These are phyloP conservation scores for Extremus antarcticus DNA, from an alignment of 495 filamentous ascomycete species.

Conservation along the genomic window DNA sequence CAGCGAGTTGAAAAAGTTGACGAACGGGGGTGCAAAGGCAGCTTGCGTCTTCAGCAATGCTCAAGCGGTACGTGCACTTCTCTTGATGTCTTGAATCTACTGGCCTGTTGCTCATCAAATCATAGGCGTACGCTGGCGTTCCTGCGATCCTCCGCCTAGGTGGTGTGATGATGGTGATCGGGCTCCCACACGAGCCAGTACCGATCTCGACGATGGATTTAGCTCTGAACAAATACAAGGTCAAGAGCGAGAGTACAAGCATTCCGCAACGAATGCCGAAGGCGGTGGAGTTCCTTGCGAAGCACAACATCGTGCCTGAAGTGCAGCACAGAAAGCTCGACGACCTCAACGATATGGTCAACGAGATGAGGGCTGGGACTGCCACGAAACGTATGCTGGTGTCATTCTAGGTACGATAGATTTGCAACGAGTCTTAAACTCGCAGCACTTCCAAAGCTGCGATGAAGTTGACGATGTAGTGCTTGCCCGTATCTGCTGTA, in stretches of 20 bases:
- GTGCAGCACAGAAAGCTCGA: conserved; percentile 30
- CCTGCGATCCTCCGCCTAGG: conserved; percentile 19
- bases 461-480: too few species aligned
- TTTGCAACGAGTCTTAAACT: too few species aligned
- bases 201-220: conserved; percentile 25
- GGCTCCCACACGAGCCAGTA: conserved; percentile 29
- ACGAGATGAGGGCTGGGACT: conserved; percentile 24
- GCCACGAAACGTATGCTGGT: conserved; percentile 25
- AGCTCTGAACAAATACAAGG: conserved; percentile 21
- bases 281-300: conserved; percentile 31
- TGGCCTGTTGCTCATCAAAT: neutral
- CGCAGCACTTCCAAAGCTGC: too few species aligned
- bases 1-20: conserved; percentile 28
- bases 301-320: conserved; percentile 30
- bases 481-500: too few species aligned
- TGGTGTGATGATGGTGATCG: conserved; percentile 35
- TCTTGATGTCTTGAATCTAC: neutral
- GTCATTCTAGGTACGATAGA: conserved; percentile 15
- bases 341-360: conserved; percentile 28
- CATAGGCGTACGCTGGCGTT: conserved; percentile 22
- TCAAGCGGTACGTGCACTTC: conserved; percentile 14
- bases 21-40: conserved; percentile 28
- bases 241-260: conserved; percentile 27
- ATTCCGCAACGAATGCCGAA: conserved; percentile 32
- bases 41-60: conserved; percentile 32